These are phyloP conservation scores for Ceratobasidium sp. DNA, from an alignment of 1,284 basidiomycete genomes.

Conservation along the genomic window DNA sequence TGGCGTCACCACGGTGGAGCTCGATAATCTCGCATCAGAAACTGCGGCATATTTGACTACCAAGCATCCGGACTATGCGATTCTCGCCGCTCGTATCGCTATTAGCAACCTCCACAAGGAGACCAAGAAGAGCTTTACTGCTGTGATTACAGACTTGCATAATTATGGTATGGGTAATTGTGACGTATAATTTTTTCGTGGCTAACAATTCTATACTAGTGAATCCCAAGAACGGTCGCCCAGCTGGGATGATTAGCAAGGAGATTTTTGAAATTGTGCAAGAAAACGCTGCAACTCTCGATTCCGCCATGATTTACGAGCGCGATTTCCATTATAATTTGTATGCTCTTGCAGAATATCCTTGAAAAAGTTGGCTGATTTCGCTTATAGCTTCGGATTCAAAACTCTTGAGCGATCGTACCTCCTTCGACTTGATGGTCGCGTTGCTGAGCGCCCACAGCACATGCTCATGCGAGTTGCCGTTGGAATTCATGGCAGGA, in stretches of 20 bases:
- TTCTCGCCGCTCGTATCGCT: slow-evolving; percentile 97
- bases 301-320: slow-evolving; percentile 97
- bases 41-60: slow-evolving; percentile 98
- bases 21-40: slow-evolving; percentile 97
- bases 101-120: slow-evolving; percentile 99
- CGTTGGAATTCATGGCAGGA: slow-evolving; percentile 93
- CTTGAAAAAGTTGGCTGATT: background rate
- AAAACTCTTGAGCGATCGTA: slow-evolving; percentile 99
- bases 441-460: slow-evolving; percentile 96
- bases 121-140: slow-evolving; percentile 96
- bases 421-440: slow-evolving; percentile 92
- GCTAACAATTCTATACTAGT: slow-evolving; percentile 64
- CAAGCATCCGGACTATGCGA: slow-evolving; percentile 96
- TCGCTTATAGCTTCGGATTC: slow-evolving; percentile 87
- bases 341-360: slow-evolving; percentile 61
- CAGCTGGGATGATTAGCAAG: slow-evolving; percentile 93
- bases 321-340: slow-evolving; percentile 98
- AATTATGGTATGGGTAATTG: slow-evolving; percentile 74
- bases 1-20: slow-evolving; percentile 96
- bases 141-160: slow-evolving; percentile 92
- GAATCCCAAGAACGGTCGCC: slow-evolving; percentile 93
- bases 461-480: slow-evolving; percentile 99
- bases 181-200: background rate
- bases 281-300: slow-evolving; percentile 85
- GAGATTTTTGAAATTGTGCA: slow-evolving; percentile 88